Base-by-base conservation (phyloP, 2,329 filamentous ascomycete genomes). In the Stachybotrys chlorohalonatus region DNA sequence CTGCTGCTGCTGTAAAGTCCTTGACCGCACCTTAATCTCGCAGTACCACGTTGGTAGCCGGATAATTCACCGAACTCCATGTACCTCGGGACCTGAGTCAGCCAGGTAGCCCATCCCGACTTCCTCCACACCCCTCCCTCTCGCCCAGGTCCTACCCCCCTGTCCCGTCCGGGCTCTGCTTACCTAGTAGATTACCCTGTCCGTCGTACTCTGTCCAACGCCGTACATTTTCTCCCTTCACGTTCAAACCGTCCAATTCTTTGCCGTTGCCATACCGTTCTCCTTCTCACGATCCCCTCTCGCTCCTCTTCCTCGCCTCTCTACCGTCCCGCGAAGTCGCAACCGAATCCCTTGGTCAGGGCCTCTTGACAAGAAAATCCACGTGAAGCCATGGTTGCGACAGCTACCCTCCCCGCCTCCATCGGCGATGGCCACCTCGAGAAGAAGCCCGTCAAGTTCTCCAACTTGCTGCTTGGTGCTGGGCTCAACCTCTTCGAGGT, bases 361-460 rank as follows among this genome's bases (percentile, higher is more conserved):
- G 89, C 88, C 86, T 83, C 80, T 70, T 72, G 62, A 69, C 64
- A 70, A 73, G 66, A 75, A 75, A 76, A 75, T 63, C 73, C 69
- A 68, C 69, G 71, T 24, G 74, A 72, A 76, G 78, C 73, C 74
- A 86, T 88, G 83, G 83, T 83, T 73, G 75, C 80, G 69, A 75
- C 77, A 67, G 71, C 75, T 66, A 71, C 80, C 66, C 74, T 80
- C 64, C 75, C 73, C 75, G 76, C 71, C 73, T 77, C 72, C 70
- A 63, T 73, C 60, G 67, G 71, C 65, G 73, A 74, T 61, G 69
- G 73, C 60, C 76, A 73, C 74, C 78, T 95, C 72, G 92, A 96
- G 87, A 97, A 97, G 89, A 97, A 97, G 85, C 94, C 94, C 63
- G 84, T 99, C 84, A 97, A 96, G 85, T 97, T 97, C 83, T 96